Base-by-base conservation (phyloP, 305 asterid species). In the Euphrasia arctica region DNA sequence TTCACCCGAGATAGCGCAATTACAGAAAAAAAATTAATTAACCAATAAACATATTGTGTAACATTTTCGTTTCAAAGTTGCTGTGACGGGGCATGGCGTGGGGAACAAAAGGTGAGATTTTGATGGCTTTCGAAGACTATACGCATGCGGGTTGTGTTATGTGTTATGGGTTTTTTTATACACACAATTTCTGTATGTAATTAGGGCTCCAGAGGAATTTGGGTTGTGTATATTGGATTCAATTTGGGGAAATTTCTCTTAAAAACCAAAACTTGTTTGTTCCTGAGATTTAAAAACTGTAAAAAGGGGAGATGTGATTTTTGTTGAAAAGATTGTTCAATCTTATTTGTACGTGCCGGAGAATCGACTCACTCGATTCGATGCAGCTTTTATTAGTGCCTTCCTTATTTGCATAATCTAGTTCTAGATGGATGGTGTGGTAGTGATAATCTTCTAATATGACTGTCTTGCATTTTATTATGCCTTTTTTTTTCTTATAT, bases 61-160 rank as follows among this genome's bases (percentile, higher is more conserved):
- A 25, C 27, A 1, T 25, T 25, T 25, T 25, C 27, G 27, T 25
- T 25, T 25, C 27, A 25, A 25, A 25, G 27, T 25, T 25, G 27
- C 27, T 25, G 27, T 25, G 27, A 25, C 27, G 27, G 72, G 70
- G 58, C 34, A 59, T 78, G 87, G 82, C 87, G 66, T 68, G 58
- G 73, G 75, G 77, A 7, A 70, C 79, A 41, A 79, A 76, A 72
- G 87, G 87, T 78, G 68, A 72, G 79, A 54, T 57, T 64, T 61
- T 27, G 31, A 31, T 51, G 28, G 58, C 34, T 59, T 39, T 68
- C 57, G 8, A 63, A 36, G 13, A 11, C 54, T 47, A 32, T 71
- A 54, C 63, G 58, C 54, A 48, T 39, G 45, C 54, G n/a, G 54
- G 29, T 4, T 45, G 63, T 45, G 34, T 58, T 25, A 25, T 25